These are phyloP conservation scores for Hypoxylon perforatum DNA, from an alignment of 495 filamentous ascomycete genomes.

Conservation along the genomic window DNA sequence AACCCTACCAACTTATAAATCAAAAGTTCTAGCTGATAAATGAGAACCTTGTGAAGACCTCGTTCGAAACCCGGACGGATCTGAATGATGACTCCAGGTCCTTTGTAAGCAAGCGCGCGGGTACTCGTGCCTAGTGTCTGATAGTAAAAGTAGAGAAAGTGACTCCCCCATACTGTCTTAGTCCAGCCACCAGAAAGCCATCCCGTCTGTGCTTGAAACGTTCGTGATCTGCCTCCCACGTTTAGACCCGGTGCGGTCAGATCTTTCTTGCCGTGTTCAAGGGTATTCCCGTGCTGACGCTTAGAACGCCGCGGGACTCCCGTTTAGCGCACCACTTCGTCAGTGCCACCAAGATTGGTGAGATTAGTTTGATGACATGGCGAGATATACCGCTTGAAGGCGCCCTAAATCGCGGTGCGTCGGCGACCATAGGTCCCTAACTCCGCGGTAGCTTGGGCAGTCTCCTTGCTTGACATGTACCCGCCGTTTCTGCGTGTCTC, in stretches of 20 bases:
- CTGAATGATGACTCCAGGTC: neutral
- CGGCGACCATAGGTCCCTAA: neutral
- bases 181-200: neutral
- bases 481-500: constrained; percentile 33
- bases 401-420: neutral
- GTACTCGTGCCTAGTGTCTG: neutral
- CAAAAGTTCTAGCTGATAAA: constrained; percentile 19
- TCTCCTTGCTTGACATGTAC: constrained; percentile 7
- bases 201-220: neutral
- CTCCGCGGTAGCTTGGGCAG: neutral
- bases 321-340: constrained; percentile 1
- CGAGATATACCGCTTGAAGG: neutral
- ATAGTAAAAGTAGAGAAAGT: neutral
- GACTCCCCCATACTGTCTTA: neutral
- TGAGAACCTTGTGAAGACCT: neutral
- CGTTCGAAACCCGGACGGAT: neutral
- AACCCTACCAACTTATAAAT: constrained; percentile 18
- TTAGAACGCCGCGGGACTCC: neutral
- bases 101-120: constrained; percentile 12
- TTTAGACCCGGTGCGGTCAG: constrained; percentile 29
- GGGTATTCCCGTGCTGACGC: constrained; percentile 20
- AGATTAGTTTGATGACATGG: constrained; percentile 5
- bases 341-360: constrained; percentile 1
- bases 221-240: constrained; percentile 8
- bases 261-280: constrained; percentile 19